phyloP scores from a whole-genome alignment of 306 rosid species.

The Cyamopsis tetragonoloba region DNA sequence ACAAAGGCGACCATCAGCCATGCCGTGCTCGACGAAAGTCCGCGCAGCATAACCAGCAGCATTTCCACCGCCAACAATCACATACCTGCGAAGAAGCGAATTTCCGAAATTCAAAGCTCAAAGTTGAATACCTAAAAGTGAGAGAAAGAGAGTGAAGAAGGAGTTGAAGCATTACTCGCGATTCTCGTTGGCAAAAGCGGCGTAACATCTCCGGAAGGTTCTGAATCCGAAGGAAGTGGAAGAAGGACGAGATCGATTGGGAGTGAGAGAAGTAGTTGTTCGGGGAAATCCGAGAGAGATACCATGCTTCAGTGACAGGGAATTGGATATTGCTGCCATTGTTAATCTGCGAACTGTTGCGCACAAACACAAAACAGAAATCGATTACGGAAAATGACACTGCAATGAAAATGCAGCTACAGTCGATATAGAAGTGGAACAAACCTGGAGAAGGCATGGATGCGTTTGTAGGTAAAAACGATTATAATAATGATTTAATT shows the following conservation, averaged over 20 bases:
- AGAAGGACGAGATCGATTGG: constrained; percentile 23
- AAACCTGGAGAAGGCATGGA: constrained; percentile 37
- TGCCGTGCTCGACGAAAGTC: constrained; percentile 84
- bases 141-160: background rate
- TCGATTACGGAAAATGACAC: constrained; percentile 32
- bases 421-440: constrained; percentile 11
- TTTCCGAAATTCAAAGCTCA: background rate
- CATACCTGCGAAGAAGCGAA: constrained; percentile 59
- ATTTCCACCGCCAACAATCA: constrained; percentile 96
- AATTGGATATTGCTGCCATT: constrained; percentile 56
- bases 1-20: constrained; percentile 95
- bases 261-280: constrained; percentile 24
- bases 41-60: constrained; percentile 95
- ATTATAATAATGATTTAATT: background rate
- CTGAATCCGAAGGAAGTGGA: constrained; percentile 39
- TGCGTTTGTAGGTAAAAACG: constrained; percentile 2
- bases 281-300: constrained; percentile 44
- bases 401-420: constrained; percentile 9
- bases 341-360: constrained; percentile 44
- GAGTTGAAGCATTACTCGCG: constrained; percentile 47
- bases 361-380: constrained; percentile 14
- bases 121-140: background rate
- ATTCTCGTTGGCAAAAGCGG: constrained; percentile 69
- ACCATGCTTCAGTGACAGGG: constrained; percentile 49
- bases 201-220: constrained; percentile 56